Evolutionary conservation across 2,329 filamentous ascomycete species (phyloP).

Genomic region (Trichoderma hamatum): DNA sequence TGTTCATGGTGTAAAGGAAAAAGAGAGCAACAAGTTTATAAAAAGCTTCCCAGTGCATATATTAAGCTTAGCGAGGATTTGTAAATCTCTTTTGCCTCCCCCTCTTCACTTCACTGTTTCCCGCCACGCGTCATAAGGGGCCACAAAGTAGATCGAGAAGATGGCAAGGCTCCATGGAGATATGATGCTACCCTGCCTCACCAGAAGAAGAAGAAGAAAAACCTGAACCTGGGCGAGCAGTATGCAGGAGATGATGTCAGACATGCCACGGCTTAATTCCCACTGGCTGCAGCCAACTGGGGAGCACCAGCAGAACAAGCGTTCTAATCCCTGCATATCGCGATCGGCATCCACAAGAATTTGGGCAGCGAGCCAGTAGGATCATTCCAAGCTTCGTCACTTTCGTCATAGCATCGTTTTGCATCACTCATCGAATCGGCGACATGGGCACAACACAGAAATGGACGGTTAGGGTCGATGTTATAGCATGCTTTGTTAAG

Average conservation of each 20-base stretch:
- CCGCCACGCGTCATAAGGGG: not conserved
- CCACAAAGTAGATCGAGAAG: not conserved
- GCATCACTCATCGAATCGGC: not conserved
- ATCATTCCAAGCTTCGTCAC: not conserved
- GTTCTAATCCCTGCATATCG: conserved; percentile 25
- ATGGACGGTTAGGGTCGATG: not conserved
- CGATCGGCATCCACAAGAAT: conserved; percentile 11
- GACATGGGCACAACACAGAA: not conserved
- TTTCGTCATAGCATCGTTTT: conserved; percentile 15
- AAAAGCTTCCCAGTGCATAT: not conserved
- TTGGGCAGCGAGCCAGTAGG: not conserved
- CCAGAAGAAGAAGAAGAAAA: not conserved
- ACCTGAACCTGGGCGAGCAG: not conserved
- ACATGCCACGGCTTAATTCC: conserved; percentile 6
- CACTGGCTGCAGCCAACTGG: conserved; percentile 10
- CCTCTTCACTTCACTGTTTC: not conserved
- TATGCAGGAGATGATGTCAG: conserved; percentile 9
- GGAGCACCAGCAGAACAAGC: not conserved
- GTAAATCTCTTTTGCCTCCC: not conserved
- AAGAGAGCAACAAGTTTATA: not conserved
- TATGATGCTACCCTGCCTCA: not conserved
- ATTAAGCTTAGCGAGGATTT: not conserved
- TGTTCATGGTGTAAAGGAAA: not conserved
- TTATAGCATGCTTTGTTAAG: not conserved
- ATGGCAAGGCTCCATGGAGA: not conserved